Percentiles rank a stretch among this genome's conserved stretches.
phyloP scores from a whole-genome alignment of 306 rosid species.

The Quercus glauca region DNA sequence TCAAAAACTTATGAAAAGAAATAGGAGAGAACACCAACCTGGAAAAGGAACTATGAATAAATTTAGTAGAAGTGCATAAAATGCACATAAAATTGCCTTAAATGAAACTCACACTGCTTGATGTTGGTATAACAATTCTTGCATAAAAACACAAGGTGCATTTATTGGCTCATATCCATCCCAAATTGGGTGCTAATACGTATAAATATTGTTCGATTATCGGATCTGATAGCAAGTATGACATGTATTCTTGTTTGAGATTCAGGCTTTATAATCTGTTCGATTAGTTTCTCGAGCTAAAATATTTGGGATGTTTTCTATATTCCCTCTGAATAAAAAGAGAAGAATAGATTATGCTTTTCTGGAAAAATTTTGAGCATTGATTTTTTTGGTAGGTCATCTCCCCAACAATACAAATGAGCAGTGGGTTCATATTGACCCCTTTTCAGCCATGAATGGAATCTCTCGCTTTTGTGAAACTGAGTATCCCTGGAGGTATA shows the following conservation, averaged over 20 bases:
- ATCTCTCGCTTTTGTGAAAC: constrained; percentile 89
- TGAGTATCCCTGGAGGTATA: constrained; percentile 81
- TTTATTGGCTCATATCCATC: neutral
- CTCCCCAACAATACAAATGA: constrained; percentile 41
- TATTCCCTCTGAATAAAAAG: neutral
- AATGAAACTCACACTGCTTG: neutral
- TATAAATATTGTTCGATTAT: neutral
- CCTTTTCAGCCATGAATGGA: constrained; percentile 98
- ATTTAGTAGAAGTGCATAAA: neutral
- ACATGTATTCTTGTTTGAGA: neutral
- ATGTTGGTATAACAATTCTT: neutral
- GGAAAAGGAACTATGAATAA: neutral
- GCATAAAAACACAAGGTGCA: neutral
- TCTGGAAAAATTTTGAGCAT: neutral
- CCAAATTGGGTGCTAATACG: neutral
- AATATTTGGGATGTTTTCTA: neutral
- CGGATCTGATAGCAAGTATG: neutral
- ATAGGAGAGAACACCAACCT: neutral
- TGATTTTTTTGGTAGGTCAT: constrained; percentile 42
- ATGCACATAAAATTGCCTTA: neutral
- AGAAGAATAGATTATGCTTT: neutral
- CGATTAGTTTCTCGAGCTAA: neutral
- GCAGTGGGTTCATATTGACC: constrained; percentile 81
- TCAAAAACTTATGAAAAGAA: neutral
- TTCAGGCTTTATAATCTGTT: neutral